phyloP scores from a whole-genome alignment of 2,329 filamentous ascomycete genomes.

The Sporothrix humicola region DNA sequence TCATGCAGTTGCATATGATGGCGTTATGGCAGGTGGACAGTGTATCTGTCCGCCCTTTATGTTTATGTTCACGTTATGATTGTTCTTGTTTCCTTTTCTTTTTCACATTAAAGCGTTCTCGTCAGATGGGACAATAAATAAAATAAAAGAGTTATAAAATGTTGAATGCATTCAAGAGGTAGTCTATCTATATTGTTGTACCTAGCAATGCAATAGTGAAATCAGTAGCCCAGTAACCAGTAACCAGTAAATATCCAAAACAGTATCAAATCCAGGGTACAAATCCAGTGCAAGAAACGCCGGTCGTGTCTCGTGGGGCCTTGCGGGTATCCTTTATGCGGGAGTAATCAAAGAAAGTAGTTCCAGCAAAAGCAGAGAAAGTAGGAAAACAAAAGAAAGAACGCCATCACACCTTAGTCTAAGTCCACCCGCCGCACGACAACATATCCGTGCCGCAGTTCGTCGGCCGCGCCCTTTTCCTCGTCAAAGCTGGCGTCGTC shows the following conservation, averaged over 20 bases:
- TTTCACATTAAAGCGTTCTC: neutral
- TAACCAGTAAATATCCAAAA: too few species aligned
- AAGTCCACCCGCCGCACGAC: constrained; percentile 60
- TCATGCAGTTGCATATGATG: neutral
- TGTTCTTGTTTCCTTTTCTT: neutral
- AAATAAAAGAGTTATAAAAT: too few species aligned
- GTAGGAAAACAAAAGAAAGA: neutral
- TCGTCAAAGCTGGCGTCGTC: constrained; percentile 56
- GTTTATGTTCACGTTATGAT: neutral
- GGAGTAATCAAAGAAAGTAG: neutral
- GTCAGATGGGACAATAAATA: neutral
- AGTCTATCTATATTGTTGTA: neutral
- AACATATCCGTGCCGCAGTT: constrained; percentile 59
- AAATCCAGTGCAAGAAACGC: neutral
- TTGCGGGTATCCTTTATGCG: constrained; percentile 27
- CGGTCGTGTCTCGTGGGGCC: constrained; percentile 10
- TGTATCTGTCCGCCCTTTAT: neutral
- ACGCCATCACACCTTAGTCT: constrained; percentile 46
- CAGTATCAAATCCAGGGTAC: too few species aligned
- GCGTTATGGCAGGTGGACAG: neutral
- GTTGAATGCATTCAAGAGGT: too few species aligned
- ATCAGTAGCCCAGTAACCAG: neutral
- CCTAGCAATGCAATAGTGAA: neutral
- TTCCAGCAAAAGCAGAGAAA: constrained; percentile 8
- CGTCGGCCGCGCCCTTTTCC: constrained; percentile 54